These are phyloP conservation scores for Setomelanomma holmii DNA, from an alignment of 2,329 filamentous ascomycete species.

Conservation along the genomic window DNA sequence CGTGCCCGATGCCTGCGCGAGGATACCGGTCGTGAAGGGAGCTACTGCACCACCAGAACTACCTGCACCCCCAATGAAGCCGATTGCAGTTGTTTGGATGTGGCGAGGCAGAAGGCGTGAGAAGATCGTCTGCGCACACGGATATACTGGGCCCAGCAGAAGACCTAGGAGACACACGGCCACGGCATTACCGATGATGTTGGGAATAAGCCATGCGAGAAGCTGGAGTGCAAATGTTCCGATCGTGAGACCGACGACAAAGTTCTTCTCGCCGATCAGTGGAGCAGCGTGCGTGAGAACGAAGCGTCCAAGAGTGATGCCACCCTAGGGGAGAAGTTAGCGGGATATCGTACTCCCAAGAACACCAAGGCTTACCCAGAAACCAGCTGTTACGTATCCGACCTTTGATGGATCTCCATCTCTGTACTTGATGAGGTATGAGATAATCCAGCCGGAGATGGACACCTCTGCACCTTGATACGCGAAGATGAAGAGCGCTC, in stretches of 20 bases:
- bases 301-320: conserved; percentile 80
- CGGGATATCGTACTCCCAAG: neutral
- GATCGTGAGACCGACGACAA: conserved; percentile 68
- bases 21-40: conserved; percentile 69
- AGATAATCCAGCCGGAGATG: conserved; percentile 86
- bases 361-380: conserved; percentile 60
- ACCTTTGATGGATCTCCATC: conserved; percentile 73
- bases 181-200: conserved; percentile 64
- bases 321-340: conserved; percentile 60
- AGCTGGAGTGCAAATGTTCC: conserved; percentile 73
- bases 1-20: conserved; percentile 68
- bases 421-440: conserved; percentile 77
- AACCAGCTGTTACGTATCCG: conserved; percentile 78
- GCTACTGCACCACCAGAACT: conserved; percentile 72
- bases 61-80: conserved; percentile 73
- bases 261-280: conserved; percentile 72
- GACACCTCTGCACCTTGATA: conserved; percentile 87
- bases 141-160: conserved; percentile 79
- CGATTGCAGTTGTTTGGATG: conserved; percentile 68
- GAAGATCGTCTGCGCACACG: conserved; percentile 72
- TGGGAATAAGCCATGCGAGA: conserved; percentile 80
- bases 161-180: conserved; percentile 69
- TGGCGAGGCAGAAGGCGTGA: conserved; percentile 65
- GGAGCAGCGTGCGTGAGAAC: conserved; percentile 71
- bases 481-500: conserved; percentile 81